Percentiles rank a stretch among this genome's conserved stretches.
Evolutionary conservation across 805 yeast genomes (phyloP).

Genomic region (Tetrapisispora nanseiensis): DNA sequence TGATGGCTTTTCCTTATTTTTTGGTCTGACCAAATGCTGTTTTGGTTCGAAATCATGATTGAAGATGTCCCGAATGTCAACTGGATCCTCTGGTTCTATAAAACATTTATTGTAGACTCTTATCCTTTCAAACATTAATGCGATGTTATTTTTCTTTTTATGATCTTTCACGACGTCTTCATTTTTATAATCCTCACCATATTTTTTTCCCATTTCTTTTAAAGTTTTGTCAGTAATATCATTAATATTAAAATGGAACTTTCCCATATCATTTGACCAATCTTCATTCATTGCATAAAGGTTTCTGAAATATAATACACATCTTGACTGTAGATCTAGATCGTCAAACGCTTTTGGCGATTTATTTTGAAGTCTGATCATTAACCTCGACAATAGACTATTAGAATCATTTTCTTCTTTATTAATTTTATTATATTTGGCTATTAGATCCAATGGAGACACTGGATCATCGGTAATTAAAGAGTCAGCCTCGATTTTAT

Average conservation of each 20-base stretch:
- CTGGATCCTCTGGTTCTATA: constrained; percentile 3
- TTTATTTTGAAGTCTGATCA: neutral
- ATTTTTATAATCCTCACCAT: neutral
- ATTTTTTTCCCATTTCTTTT: constrained; percentile 3
- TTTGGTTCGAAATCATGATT: neutral
- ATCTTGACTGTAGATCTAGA: constrained; percentile 7
- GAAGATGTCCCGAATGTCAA: constrained; percentile 2
- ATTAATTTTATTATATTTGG: constrained; percentile 6
- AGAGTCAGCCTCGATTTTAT: neutral
- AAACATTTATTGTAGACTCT: constrained; percentile 16
- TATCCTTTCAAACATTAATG: constrained; percentile 11
- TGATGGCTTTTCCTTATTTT: too few species aligned
- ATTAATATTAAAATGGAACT: constrained; percentile 7
- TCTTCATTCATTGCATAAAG: constrained; percentile 11
- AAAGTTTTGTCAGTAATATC: constrained; percentile 2
- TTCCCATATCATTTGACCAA: constrained; percentile 11
- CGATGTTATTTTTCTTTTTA: constrained; percentile 6
- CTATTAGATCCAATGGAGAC: constrained; percentile 13
- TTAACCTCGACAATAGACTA: neutral
- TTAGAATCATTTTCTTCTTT: neutral
- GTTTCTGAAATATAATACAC: constrained; percentile 13
- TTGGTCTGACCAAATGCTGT: neutral
- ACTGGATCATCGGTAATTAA: constrained; percentile 4
- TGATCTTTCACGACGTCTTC: constrained; percentile 3
- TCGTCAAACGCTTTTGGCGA: constrained; percentile 7